Evolutionary conservation across 495 filamentous ascomycete species (phyloP).

Genomic region (Evansstolkia leycettana): DNA sequence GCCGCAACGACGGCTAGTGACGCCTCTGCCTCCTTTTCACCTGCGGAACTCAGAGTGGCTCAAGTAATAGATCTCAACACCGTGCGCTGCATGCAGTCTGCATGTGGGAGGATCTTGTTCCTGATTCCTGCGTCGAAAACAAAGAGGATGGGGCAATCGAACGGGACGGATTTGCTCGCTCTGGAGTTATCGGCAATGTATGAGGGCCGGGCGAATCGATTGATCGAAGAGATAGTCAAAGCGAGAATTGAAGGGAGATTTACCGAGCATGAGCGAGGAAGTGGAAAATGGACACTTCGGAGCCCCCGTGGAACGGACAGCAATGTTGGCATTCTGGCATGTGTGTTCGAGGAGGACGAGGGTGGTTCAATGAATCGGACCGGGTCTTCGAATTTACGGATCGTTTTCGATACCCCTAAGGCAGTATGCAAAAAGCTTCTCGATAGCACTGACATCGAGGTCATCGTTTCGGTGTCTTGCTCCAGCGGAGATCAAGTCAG

Average conservation of each 20-base stretch:
- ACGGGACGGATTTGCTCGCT: constrained; percentile 50
- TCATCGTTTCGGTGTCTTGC: constrained; percentile 24
- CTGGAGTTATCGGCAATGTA: constrained; percentile 49
- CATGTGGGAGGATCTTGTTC: constrained; percentile 59
- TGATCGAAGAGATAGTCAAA: constrained; percentile 76
- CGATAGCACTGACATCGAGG: constrained; percentile 19
- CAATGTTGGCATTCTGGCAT: constrained; percentile 55
- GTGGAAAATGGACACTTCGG: constrained; percentile 65
- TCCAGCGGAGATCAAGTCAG: constrained; percentile 36
- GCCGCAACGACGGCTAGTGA: constrained; percentile 37
- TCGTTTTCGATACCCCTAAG: constrained; percentile 27
- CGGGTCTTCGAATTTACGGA: constrained; percentile 20
- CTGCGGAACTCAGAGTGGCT: constrained; percentile 56
- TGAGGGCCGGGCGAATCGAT: constrained; percentile 63
- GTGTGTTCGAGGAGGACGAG: constrained; percentile 61
- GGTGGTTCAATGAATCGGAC: constrained; percentile 13
- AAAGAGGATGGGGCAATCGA: constrained; percentile 29
- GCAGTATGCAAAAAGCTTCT: constrained; percentile 17
- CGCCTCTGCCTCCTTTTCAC: constrained; percentile 11
- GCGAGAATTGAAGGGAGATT: constrained; percentile 79
- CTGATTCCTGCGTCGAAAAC: constrained; percentile 49
- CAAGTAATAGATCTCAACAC: constrained; percentile 59
- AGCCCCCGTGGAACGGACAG: constrained; percentile 46
- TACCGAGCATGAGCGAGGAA: constrained; percentile 64
- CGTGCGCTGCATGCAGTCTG: constrained; percentile 64